Evolutionary conservation across 2,329 filamentous ascomycete species (phyloP), one percentile per base, ranked within the genome.

Genomic region (Alternaria sp.): DNA sequence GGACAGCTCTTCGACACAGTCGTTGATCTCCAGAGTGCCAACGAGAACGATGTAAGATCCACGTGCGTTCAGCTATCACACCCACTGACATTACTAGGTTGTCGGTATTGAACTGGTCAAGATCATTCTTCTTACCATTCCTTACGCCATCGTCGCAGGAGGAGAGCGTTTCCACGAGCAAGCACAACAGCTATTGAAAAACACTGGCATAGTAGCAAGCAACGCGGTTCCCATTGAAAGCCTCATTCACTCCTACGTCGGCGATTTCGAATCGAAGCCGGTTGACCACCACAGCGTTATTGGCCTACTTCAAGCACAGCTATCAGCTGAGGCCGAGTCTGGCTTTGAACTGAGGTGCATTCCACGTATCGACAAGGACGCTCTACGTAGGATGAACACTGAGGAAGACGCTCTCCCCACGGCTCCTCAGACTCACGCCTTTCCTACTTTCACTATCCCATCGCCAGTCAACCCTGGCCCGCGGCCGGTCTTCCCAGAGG

Each of bases 91-190:
- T 3, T 22, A 22, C 11, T 34, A 88, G 84, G 80, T 87, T 43
- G 80, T 90, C 51, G 87, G 88, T 20, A 80, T 96, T 42, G 95
- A 98, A 81, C 87, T 99, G 34, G 93, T 97, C 77, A 98, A 97
- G 81, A 94, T 97, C 70, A 97, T 99, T 66, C 87, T 98, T 44
- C 87, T 97, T 49, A 97, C 94, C 0, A 91, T 99, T 59, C 94
- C 95, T 0, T 99, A 98, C 77, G 90, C 91, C 4, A 83, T 85
- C 4, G 87, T 88, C 51, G 68, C 74, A 5, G 72, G 75, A 32
- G 76, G 74, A 38, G 64, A 51, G 39, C 68, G 67, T 18, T 76
- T 74, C 55, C 89, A 91, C 73, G 88, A 90, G 69, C 85, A 91
- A 66, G 93, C 93, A 3, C 85, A 86, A 1, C 89, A 91, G 47